Percentiles rank a stretch among this genome's conserved stretches.
phyloP scores from a whole-genome alignment of 257 asterid species.

The Penstemon davidsonii region DNA sequence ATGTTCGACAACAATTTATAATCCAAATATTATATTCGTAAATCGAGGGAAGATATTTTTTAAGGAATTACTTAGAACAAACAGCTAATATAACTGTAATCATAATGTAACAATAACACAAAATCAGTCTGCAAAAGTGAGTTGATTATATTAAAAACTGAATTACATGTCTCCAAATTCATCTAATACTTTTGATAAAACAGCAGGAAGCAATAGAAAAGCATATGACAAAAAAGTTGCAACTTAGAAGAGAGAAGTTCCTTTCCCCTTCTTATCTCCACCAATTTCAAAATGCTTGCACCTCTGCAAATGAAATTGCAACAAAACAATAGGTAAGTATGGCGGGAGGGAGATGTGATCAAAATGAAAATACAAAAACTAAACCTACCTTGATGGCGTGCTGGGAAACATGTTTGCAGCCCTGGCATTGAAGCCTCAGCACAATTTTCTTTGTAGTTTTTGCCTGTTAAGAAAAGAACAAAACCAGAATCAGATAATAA shows the following conservation, averaged over 20 bases:
- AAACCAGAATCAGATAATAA: neutral
- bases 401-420: constrained; percentile 15
- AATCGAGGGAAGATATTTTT: too few relatives aligned
- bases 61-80: too few relatives aligned
- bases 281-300: constrained; percentile 4
- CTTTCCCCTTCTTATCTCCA: constrained; percentile 1
- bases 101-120: too few relatives aligned
- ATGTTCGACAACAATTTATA: too few relatives aligned
- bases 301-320: neutral
- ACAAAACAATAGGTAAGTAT: neutral
- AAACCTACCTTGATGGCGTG: neutral
- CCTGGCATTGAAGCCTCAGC: constrained; percentile 22
- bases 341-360: neutral
- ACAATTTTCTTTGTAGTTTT: constrained; percentile 22
- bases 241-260: constrained; percentile 2
- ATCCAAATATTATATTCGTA: too few relatives aligned
- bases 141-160: too few relatives aligned
- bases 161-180: neutral
- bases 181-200: neutral
- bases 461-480: neutral
- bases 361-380: neutral
- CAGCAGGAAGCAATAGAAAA: neutral
- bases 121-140: too few relatives aligned
- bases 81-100: too few relatives aligned
- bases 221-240: neutral